Conservation (phyloP, 257 asterid genomes). For the Anisodus acutangulus region DNA sequence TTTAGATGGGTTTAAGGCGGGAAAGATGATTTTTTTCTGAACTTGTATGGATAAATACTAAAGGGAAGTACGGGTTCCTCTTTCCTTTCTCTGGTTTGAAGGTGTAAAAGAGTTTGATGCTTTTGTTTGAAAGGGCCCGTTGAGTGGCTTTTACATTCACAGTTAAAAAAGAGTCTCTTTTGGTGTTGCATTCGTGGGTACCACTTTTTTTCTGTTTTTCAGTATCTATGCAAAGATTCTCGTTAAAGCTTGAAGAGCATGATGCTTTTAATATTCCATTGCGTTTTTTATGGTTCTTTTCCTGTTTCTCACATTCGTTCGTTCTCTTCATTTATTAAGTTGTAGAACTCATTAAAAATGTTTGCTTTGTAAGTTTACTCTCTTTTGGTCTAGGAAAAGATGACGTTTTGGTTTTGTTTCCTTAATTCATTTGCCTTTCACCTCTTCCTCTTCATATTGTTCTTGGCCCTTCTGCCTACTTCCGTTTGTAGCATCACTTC, state of each 20-base stretch:
- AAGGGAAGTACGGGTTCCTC: neutral
- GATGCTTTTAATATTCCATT: neutral
- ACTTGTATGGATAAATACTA: neutral
- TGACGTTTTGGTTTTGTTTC: neutral
- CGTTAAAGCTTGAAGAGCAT: neutral
- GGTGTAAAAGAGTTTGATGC: constrained; percentile 25
- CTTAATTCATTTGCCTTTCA: neutral
- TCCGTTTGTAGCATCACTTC: neutral
- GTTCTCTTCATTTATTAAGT: neutral
- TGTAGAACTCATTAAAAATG: neutral
- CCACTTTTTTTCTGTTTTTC: constrained; percentile 24
- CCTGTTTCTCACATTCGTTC: neutral
- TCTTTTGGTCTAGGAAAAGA: neutral
- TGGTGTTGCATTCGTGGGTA: constrained; percentile 26
- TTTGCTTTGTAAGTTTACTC: constrained; percentile 6
- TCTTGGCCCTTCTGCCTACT: neutral
- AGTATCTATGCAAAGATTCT: neutral
- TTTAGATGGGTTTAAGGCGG: neutral
- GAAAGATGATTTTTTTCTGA: neutral
- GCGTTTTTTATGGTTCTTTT: neutral
- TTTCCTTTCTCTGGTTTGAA: neutral
- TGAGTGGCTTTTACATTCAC: constrained; percentile 31
- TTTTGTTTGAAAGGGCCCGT: constrained; percentile 35
- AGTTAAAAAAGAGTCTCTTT: constrained; percentile 23
- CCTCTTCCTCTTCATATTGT: neutral